Conservation (phyloP, 495 filamentous ascomycete species). For the Venustampulla echinocandica region DNA sequence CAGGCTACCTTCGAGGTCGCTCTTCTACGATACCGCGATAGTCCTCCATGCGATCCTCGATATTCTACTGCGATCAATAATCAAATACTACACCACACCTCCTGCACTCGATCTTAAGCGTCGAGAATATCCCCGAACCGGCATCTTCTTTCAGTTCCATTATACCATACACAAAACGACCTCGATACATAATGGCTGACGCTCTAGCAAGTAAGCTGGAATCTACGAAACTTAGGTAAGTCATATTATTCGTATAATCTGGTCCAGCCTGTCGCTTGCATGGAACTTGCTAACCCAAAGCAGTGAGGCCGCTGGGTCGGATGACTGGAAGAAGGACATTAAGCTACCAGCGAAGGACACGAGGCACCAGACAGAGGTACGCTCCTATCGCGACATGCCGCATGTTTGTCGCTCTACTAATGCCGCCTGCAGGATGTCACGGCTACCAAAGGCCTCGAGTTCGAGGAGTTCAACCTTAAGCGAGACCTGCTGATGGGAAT, state of each 20-base stretch:
- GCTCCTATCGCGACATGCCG: background rate
- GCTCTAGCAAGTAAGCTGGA: conserved; percentile 59
- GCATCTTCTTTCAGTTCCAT: no score
- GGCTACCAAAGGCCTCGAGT: conserved; percentile 92
- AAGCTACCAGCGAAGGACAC: conserved; percentile 75
- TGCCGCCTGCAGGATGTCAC: conserved; percentile 71
- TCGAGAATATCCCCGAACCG: background rate
- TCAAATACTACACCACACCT: background rate
- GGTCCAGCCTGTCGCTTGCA: no score
- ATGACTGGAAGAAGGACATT: conserved; percentile 70
- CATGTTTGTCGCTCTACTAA: conserved; percentile 19
- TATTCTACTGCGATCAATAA: conserved; percentile 1
- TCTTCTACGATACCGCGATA: background rate
- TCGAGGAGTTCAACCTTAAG: conserved; percentile 92
- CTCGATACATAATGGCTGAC: conserved; percentile 20
- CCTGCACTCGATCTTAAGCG: background rate
- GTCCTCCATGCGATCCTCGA: conserved; percentile 3
- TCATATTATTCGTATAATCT: background rate
- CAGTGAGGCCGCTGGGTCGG: conserved; percentile 43
- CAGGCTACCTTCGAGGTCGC: background rate
- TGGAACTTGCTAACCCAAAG: conserved; percentile 17
- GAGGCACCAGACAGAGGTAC: conserved; percentile 88
- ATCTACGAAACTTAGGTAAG: conserved; percentile 53
- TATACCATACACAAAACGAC: no score
- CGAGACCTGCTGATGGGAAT: conserved; percentile 96